Evolutionary conservation across 352 stramenopile species (phyloP).

Genomic region (Plasmopara muralis): DNA sequence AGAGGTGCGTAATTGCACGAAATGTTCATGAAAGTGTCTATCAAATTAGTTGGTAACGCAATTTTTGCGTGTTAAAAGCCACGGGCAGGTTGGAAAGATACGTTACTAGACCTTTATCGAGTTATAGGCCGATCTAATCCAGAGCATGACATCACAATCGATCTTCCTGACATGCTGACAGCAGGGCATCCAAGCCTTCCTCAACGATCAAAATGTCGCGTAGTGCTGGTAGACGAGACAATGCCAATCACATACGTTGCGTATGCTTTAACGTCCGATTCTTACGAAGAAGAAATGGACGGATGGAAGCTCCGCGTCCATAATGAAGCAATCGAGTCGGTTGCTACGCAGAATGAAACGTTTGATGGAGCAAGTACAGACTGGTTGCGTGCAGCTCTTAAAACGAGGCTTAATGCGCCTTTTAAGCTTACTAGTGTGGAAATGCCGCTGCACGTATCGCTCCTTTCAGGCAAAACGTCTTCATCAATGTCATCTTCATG

Average conservation of each 20-base stretch:
- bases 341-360: slow-evolving; percentile 14
- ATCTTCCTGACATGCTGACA: slow-evolving; percentile 55
- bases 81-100: slow-evolving; percentile 50
- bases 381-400: slow-evolving; percentile 57
- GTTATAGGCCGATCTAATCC: slow-evolving; percentile 50
- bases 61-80: slow-evolving; percentile 7
- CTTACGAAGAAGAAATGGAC: slow-evolving; percentile 74
- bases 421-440: slow-evolving; percentile 63
- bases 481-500: slow-evolving; percentile 27
- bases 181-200: slow-evolving; percentile 85
- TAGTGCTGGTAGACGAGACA: slow-evolving; percentile 91
- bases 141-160: slow-evolving; percentile 66
- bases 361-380: slow-evolving; percentile 33
- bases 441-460: slow-evolving; percentile 52
- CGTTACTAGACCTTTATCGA: slow-evolving; percentile 63
- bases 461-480: slow-evolving; percentile 38
- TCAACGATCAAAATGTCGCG: slow-evolving; percentile 78
- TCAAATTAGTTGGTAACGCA: background rate
- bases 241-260: slow-evolving; percentile 92
- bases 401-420: slow-evolving; percentile 39
- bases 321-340: slow-evolving; percentile 30
- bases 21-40: background rate
- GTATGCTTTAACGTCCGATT: slow-evolving; percentile 90
- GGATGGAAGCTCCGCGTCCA: slow-evolving; percentile 61
- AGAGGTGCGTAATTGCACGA: slow-evolving; percentile 30